Evolutionary conservation across 306 rosid genomes (phyloP), one percentile per base, ranked within the genome.

Genomic region (Cucumis hystrix): DNA sequence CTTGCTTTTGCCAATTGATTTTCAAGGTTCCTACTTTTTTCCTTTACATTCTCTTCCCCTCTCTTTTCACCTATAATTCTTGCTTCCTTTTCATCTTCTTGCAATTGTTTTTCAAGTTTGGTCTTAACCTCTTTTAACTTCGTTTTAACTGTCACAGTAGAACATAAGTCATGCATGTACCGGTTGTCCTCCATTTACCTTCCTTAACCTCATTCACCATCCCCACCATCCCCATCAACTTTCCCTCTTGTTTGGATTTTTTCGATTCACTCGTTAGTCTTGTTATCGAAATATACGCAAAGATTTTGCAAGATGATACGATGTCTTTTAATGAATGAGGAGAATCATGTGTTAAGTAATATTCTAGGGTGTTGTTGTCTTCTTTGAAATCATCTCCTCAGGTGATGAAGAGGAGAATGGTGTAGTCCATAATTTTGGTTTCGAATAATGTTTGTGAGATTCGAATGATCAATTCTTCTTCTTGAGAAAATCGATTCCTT

Each of bases 381-480:
- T 47, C 54, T 47, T 47, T 17, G 17, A 47, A 17, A 3, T 47
- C 54, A 47, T 47, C 54, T 0, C 54, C 54, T 47, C 54, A 6
- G 0, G 54, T 47, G 5, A 47, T 47, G 5, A 47, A 47, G 54
- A 47, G 54, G 54, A 55, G 23, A 55, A 55, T 55, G 11, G 11
- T 16, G 21, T 91, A 91, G 37, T 93, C 85, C 77, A 85, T 60
- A 81, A 93, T 93, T 78, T 86, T 88, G 76, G 61, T 78, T 78
- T 94, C 97, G 84, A 93, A 93, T 74, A 93, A 80, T 35, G 86
- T 80, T 68, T 84, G 90, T 86, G 90, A 85, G 84, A 89, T 90
- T 3, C 55, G 84, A 13, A 93, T 30, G 49, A 93, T 90, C 75
- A 90, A 81, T 78, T 77, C 83, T 81, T 93, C 97, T 81, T 93